These are phyloP conservation scores for Fusarium zealandicum DNA, from an alignment of 2,329 filamentous ascomycete species.

Conservation along the genomic window DNA sequence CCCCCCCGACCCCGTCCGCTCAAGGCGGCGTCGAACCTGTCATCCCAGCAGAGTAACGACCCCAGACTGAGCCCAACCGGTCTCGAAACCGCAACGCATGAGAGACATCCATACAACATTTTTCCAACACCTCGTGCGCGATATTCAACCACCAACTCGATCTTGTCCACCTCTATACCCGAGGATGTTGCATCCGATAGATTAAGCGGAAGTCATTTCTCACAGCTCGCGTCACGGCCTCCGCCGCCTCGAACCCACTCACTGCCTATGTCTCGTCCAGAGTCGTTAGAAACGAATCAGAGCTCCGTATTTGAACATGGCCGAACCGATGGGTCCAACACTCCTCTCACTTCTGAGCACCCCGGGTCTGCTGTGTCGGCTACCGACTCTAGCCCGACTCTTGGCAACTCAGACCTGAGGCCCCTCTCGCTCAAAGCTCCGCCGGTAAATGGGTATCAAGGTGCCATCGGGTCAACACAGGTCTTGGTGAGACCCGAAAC, in stretches of 20 bases:
- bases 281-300: slow-evolving; percentile 36
- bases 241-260: slow-evolving; percentile 28
- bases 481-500: slow-evolving; percentile 20
- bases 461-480: slow-evolving; percentile 11
- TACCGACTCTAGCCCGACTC: slow-evolving; percentile 36
- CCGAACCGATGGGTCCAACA: slow-evolving; percentile 29
- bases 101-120: slow-evolving; percentile 36
- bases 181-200: slow-evolving; percentile 38
- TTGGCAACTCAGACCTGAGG: slow-evolving; percentile 35
- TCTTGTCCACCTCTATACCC: slow-evolving; percentile 39
- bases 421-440: slow-evolving; percentile 25
- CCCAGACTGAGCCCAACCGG: slow-evolving; percentile 33
- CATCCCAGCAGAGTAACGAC: slow-evolving; percentile 36
- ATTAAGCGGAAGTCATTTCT: slow-evolving; percentile 20
- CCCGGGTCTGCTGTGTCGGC: slow-evolving; percentile 32
- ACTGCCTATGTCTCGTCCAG: slow-evolving; percentile 35
- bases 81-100: slow-evolving; percentile 27
- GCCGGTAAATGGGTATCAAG: slow-evolving; percentile 29
- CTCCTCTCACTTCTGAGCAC: slow-evolving; percentile 32
- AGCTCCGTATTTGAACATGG: slow-evolving; percentile 38
- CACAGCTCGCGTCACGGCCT: slow-evolving; percentile 28
- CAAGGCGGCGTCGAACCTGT: slow-evolving; percentile 29
- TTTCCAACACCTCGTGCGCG: slow-evolving; percentile 36
- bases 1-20: slow-evolving; percentile 29
- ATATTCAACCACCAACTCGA: slow-evolving; percentile 34